Evolutionary conservation across 176 grass and related monocot genomes (phyloP).

Genomic region (Triticum urartu): DNA sequence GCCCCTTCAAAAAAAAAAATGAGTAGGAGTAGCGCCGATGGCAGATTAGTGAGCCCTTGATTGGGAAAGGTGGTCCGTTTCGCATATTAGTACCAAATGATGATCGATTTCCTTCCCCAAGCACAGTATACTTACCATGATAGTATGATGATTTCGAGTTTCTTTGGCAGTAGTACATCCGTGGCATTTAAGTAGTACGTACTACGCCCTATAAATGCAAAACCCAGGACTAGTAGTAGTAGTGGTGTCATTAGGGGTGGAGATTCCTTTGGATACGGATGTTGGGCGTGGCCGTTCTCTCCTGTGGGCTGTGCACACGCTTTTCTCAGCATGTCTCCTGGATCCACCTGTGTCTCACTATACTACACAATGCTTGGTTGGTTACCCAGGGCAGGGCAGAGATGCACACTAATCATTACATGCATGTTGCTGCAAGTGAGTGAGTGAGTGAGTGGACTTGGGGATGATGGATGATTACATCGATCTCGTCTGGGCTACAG

Average conservation of each 20-base stretch:
- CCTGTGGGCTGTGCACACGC: background rate
- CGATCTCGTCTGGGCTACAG: background rate
- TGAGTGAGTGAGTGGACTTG: background rate
- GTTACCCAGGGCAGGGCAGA: background rate
- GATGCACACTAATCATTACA: background rate
- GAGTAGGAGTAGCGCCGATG: background rate
- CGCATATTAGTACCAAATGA: background rate
- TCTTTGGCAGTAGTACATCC: background rate
- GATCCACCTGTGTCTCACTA: background rate
- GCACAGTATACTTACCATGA: too few species aligned
- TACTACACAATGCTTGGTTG: background rate
- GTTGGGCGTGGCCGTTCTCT: background rate
- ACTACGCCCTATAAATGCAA: constrained; percentile 4
- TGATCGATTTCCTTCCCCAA: background rate
- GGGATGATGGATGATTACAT: constrained; percentile 14
- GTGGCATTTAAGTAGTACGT: background rate
- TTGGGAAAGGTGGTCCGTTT: background rate
- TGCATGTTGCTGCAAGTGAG: background rate
- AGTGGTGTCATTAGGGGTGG: background rate
- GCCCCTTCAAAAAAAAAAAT: background rate
- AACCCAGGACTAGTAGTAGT: background rate
- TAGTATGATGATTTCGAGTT: background rate
- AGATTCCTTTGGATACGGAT: background rate
- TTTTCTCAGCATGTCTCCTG: background rate
- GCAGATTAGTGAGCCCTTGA: background rate